Evolutionary conservation across 495 filamentous ascomycete genomes (phyloP).

Genomic region (Tuber borchii): DNA sequence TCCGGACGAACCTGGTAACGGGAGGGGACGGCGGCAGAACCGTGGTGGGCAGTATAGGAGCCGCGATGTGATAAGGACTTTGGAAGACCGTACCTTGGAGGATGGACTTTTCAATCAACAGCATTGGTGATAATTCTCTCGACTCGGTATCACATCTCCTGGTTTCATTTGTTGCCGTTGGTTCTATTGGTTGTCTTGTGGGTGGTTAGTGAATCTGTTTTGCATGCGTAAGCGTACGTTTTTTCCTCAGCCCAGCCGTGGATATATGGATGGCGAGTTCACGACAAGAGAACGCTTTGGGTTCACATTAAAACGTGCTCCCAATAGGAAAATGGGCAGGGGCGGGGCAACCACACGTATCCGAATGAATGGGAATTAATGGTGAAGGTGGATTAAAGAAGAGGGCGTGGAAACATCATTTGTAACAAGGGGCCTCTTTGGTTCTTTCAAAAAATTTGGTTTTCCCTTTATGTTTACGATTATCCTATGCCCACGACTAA

Average conservation of each 20-base stretch:
- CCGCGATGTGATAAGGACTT: slow-evolving; percentile 82
- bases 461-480: background rate
- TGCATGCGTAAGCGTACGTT: slow-evolving; percentile 45
- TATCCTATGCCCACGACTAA: slow-evolving; percentile 4
- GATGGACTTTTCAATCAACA: slow-evolving; percentile 66
- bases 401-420: background rate
- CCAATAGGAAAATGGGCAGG: background rate
- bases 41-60: slow-evolving; percentile 60
- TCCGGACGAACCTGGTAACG: slow-evolving; percentile 52
- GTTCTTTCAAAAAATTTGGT: background rate
- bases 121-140: slow-evolving; percentile 49
- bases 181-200: slow-evolving; percentile 15
- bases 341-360: background rate
- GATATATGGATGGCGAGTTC: background rate
- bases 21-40: slow-evolving; percentile 68
- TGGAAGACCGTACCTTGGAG: slow-evolving; percentile 89
- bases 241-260: slow-evolving; percentile 30
- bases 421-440: background rate
- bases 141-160: background rate
- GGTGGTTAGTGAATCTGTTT: slow-evolving; percentile 19
- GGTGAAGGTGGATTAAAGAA: background rate
- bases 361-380: background rate
- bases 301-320: background rate
- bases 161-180: slow-evolving; percentile 11
- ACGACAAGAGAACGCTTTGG: background rate